phyloP scores from a whole-genome alignment of 148 eudicot genomes.

The Vaccinium myrtillus region DNA sequence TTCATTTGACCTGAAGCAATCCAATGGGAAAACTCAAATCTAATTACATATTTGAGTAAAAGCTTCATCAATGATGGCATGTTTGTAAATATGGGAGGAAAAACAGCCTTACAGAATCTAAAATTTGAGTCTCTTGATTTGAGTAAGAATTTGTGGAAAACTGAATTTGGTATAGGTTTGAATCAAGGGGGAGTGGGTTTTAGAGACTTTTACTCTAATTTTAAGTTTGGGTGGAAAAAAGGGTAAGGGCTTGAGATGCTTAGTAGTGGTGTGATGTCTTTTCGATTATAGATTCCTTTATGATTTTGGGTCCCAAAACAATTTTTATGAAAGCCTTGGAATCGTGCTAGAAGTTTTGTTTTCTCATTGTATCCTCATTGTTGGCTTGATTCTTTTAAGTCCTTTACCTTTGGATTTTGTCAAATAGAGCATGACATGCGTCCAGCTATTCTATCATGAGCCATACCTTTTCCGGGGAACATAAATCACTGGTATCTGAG shows the following conservation, averaged over 20 bases:
- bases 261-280: not conserved
- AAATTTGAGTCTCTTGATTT: not conserved
- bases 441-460: not conserved
- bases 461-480: not conserved
- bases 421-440: not conserved
- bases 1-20: not conserved
- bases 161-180: not conserved
- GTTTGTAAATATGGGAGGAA: not conserved
- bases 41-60: not conserved
- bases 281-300: too few species aligned
- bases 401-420: not conserved
- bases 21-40: not conserved
- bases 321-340: not conserved
- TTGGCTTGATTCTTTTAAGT: not conserved
- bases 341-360: not conserved
- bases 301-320: not conserved
- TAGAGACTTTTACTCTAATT: too few species aligned
- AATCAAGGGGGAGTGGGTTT: too few species aligned
- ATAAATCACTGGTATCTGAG: not conserved
- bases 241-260: too few species aligned
- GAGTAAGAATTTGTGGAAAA: not conserved
- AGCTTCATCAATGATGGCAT: not conserved
- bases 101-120: not conserved
- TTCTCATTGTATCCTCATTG: not conserved
- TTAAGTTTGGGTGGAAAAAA: too few species aligned